Percentiles rank a stretch among this genome's conserved stretches.
Evolutionary conservation across 163 green algal genomes (phyloP).

Genomic region (Coccomyxa subellipsoidea): DNA sequence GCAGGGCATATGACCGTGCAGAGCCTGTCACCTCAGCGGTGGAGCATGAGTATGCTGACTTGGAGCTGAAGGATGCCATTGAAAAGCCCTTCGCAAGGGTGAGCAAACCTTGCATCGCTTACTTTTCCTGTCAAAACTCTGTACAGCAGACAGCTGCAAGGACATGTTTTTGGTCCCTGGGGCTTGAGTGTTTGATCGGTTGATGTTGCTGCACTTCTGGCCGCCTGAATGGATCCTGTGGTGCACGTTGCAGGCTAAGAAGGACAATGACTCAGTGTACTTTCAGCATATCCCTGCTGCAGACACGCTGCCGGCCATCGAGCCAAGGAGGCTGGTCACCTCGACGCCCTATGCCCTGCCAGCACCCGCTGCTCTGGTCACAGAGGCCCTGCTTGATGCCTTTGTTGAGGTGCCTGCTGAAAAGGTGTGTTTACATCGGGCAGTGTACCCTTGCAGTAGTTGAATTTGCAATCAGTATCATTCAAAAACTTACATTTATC

Average conservation of each 20-base stretch:
- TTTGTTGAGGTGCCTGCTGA: slow-evolving; percentile 1
- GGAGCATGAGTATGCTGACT: slow-evolving; percentile 25
- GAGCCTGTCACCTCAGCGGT: slow-evolving; percentile 19
- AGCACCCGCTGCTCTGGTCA: slow-evolving; percentile 3
- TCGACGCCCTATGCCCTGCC: slow-evolving; percentile 30
- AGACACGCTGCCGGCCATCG: slow-evolving; percentile 20
- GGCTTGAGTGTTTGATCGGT: too few relatives aligned
- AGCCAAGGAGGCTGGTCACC: slow-evolving; percentile 20
- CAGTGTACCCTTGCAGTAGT: too few relatives aligned
- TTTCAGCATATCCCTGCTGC: slow-evolving; percentile 30
- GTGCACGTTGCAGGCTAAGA: slow-evolving; percentile 22
- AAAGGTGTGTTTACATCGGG: neutral
- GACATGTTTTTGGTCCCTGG: too few relatives aligned
- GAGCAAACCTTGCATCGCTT: too few relatives aligned
- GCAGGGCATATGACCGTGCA: slow-evolving; percentile 28
- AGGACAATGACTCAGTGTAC: slow-evolving; percentile 38
- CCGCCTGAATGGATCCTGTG: neutral
- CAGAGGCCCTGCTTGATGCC: neutral
- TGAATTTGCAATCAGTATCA: too few relatives aligned
- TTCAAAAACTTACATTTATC: too few relatives aligned
- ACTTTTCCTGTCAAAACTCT: too few relatives aligned
- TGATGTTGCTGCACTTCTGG: too few relatives aligned
- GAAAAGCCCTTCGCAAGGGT: neutral
- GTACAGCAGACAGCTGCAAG: too few relatives aligned
- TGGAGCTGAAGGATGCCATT: slow-evolving; percentile 1